Evolutionary conservation across 768 basidiomycete genomes (phyloP).

Genomic region (Terana coerulea): DNA sequence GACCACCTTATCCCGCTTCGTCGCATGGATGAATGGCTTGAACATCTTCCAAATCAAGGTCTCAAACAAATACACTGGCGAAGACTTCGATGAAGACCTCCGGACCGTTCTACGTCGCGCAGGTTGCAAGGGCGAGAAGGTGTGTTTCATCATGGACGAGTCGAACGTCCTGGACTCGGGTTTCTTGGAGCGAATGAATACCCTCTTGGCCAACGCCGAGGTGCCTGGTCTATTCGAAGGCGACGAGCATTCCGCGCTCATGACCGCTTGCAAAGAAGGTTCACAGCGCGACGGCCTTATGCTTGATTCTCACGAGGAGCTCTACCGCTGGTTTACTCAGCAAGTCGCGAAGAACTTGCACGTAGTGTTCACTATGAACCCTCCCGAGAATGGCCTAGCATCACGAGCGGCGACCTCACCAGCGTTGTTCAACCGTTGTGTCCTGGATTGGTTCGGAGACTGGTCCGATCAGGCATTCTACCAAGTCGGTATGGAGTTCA

Average conservation of each 20-base stretch:
- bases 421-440: slow-evolving; percentile 97
- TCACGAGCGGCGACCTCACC: slow-evolving; percentile 97
- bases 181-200: slow-evolving; percentile 99
- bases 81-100: slow-evolving; percentile 98
- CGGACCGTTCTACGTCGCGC: slow-evolving; percentile 91
- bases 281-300: slow-evolving; percentile 98
- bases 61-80: slow-evolving; percentile 97
- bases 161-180: slow-evolving; percentile 99
- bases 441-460: slow-evolving; percentile 99
- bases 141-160: slow-evolving; percentile 99
- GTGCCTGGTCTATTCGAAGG: slow-evolving; percentile 99
- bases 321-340: slow-evolving; percentile 98
- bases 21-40: slow-evolving; percentile 99
- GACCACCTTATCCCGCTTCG: slow-evolving; percentile 97
- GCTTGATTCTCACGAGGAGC: slow-evolving; percentile 96
- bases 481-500: slow-evolving; percentile 98
- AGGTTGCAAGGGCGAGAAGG: slow-evolving; percentile 98
- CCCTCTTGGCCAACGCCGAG: slow-evolving; percentile 97
- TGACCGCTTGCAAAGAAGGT: slow-evolving; percentile 99
- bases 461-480: slow-evolving; percentile 99
- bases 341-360: slow-evolving; percentile 98
- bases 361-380: slow-evolving; percentile 99
- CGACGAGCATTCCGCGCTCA: slow-evolving; percentile 96
- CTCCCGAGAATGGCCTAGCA: slow-evolving; percentile 92
- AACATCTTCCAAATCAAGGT: slow-evolving; percentile 99